Conservation (phyloP, 768 basidiomycete genomes). For the Mycena epipterygia region DNA sequence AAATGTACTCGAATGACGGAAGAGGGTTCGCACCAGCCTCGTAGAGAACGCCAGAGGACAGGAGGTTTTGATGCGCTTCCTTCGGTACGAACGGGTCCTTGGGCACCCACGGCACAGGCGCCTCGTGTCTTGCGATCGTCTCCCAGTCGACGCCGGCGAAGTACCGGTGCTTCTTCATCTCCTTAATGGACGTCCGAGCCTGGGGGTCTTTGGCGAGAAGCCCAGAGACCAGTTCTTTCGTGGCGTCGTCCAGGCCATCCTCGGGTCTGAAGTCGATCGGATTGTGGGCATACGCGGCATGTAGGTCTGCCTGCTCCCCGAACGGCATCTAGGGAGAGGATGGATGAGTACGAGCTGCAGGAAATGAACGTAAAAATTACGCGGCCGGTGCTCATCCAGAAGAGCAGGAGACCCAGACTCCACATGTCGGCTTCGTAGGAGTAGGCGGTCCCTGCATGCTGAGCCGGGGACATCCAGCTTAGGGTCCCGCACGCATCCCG, state of each 20-base stretch:
- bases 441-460: neutral
- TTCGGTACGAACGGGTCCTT: slow-evolving; percentile 1
- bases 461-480: slow-evolving; percentile 15
- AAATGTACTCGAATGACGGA: neutral
- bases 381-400: neutral
- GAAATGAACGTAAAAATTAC: neutral
- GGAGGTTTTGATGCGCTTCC: neutral
- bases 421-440: slow-evolving; percentile 6
- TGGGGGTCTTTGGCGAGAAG: neutral
- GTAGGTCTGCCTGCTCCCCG: neutral
- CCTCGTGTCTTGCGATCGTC: neutral
- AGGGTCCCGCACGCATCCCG: neutral
- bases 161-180: neutral
- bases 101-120: slow-evolving; percentile 8
- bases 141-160: neutral
- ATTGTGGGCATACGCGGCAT: neutral
- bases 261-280: neutral
- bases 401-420: slow-evolving; percentile 7
- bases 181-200: neutral
- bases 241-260: neutral
- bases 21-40: neutral
- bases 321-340: neutral
- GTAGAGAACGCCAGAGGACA: neutral
- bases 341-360: neutral
- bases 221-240: neutral